A percentile compares a stretch with the other conserved stretches of the same genome.
Conservation (phyloP, 139 green algal genomes). For the Raphidocelis subcapitata region DNA sequence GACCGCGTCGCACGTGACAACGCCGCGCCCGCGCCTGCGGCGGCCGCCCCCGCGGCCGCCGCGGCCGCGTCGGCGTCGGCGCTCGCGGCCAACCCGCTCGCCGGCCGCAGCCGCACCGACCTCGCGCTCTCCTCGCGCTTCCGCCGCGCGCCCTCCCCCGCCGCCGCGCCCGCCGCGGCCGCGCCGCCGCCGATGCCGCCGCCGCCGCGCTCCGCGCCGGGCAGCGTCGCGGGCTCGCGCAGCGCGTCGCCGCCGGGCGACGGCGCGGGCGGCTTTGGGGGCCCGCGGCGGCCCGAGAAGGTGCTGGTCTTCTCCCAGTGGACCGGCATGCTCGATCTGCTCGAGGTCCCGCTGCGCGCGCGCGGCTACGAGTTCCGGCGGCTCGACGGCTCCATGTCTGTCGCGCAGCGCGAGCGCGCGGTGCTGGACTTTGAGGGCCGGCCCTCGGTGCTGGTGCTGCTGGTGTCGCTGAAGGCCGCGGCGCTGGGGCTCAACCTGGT, state of each 20-base stretch:
- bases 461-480: slow-evolving; percentile 69
- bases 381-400: slow-evolving; percentile 85
- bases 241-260: background rate
- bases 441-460: background rate
- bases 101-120: slow-evolving; percentile 39
- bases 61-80: slow-evolving; percentile 2
- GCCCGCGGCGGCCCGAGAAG: slow-evolving; percentile 38
- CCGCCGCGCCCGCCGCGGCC: slow-evolving; percentile 1
- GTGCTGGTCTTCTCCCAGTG: slow-evolving; percentile 94
- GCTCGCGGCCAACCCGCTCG: slow-evolving; percentile 8
- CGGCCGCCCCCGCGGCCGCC: background rate
- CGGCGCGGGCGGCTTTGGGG: background rate
- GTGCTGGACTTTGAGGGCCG: slow-evolving; percentile 74
- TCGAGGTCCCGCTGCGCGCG: slow-evolving; percentile 69
- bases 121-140: background rate
- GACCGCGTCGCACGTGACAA: slow-evolving; percentile 15
- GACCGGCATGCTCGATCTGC: slow-evolving; percentile 89
- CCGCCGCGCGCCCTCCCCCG: slow-evolving; percentile 2
- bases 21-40: background rate
- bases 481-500: slow-evolving; percentile 89
- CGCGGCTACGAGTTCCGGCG: slow-evolving; percentile 51
- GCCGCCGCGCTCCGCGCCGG: no score
- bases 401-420: slow-evolving; percentile 62
- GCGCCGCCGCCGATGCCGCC: background rate
- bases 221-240: no score